Percentiles rank a stretch among this genome's conserved stretches.
phyloP scores from a whole-genome alignment of 192 early-diverging fungal species.

The Umbelopsis isabellina region DNA sequence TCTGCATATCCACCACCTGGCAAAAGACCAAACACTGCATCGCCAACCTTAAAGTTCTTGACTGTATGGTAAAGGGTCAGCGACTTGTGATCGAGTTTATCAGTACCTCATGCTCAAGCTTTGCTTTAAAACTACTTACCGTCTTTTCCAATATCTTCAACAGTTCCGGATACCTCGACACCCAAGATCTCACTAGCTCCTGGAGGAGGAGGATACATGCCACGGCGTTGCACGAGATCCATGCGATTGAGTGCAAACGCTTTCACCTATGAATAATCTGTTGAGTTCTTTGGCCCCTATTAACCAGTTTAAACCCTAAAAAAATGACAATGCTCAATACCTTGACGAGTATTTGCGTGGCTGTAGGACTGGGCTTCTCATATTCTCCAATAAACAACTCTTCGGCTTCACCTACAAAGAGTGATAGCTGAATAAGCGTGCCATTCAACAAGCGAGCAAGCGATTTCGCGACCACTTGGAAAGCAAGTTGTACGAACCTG shows the following conservation, averaged over 20 bases:
- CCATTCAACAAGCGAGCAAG: no score
- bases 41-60: slow-evolving; percentile 60
- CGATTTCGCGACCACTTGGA: no score
- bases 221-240: slow-evolving; percentile 77
- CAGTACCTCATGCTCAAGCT: not conserved
- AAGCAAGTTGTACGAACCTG: not conserved
- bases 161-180: slow-evolving; percentile 72
- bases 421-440: not conserved
- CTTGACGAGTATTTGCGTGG: slow-evolving; percentile 56
- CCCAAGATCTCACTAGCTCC: slow-evolving; percentile 69
- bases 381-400: slow-evolving; percentile 54
- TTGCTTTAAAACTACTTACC: slow-evolving; percentile 27
- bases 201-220: slow-evolving; percentile 67
- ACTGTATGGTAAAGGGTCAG: slow-evolving; percentile 22
- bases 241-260: slow-evolving; percentile 76
- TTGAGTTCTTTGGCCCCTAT: not conserved
- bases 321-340: slow-evolving; percentile 19
- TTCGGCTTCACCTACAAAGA: slow-evolving; percentile 37
- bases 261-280: slow-evolving; percentile 36
- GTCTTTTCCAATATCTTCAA: slow-evolving; percentile 51
- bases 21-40: slow-evolving; percentile 74
- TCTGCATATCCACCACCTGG: slow-evolving; percentile 78
- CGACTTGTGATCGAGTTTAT: not conserved
- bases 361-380: slow-evolving; percentile 41
- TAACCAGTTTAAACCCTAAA: not conserved